A percentile compares a stretch with the other conserved stretches of the same genome.
phyloP scores from a whole-genome alignment of 1,139 yeast species.

The Pichia sp. region DNA sequence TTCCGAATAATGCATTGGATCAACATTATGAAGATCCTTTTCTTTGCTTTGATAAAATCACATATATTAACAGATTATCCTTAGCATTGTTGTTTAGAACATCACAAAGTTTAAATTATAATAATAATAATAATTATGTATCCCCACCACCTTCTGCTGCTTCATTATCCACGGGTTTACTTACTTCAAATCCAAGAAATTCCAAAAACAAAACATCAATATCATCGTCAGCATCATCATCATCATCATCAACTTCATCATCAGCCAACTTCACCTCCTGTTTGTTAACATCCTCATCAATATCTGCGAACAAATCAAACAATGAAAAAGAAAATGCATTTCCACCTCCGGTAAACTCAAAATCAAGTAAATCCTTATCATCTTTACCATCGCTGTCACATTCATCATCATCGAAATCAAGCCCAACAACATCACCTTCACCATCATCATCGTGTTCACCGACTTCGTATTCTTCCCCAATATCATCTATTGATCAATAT shows the following conservation, averaged over 20 bases:
- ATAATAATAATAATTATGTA: not conserved
- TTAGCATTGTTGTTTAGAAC: conserved; percentile 20
- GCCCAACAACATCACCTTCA: not conserved
- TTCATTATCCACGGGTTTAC: not conserved
- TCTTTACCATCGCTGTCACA: not conserved
- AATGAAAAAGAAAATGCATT: too few species aligned
- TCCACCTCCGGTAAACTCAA: not conserved
- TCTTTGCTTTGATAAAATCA: conserved; percentile 21
- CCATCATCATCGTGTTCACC: not conserved
- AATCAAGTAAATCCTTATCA: not conserved
- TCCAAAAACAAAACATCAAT: too few species aligned
- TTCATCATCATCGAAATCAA: not conserved
- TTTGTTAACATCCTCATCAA: too few species aligned
- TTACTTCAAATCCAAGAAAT: too few species aligned
- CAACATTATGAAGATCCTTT: conserved; percentile 25
- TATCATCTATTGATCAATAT: not conserved
- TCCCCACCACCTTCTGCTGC: not conserved
- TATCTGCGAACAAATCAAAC: too few species aligned
- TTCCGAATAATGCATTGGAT: conserved; percentile 21
- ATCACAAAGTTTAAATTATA: conserved; percentile 6
- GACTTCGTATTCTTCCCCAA: too few species aligned
- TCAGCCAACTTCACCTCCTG: too few species aligned
- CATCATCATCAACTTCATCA: not conserved
- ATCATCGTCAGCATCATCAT: too few species aligned
- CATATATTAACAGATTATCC: conserved; percentile 23